Percentiles rank a stretch among this genome's conserved stretches.
These are phyloP conservation scores for Cicer chorassanicum DNA, from an alignment of 306 rosid species.

Conservation along the genomic window DNA sequence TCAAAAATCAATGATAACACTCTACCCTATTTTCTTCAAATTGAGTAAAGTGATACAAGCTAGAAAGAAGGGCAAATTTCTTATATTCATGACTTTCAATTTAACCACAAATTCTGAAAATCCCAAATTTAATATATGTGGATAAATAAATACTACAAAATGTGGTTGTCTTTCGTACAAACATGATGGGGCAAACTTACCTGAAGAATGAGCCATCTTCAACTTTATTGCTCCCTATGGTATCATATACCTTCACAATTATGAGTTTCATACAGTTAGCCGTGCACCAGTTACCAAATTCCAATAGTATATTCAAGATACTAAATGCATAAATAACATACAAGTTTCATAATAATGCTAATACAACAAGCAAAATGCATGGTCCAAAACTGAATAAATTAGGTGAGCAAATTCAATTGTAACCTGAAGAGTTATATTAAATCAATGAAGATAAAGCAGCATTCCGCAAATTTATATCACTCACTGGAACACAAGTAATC, in stretches of 20 bases:
- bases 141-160: constrained; percentile 35
- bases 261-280: constrained; percentile 48
- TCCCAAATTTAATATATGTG: constrained; percentile 29
- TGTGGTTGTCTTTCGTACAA: constrained; percentile 27
- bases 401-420: constrained; percentile 42
- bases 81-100: constrained; percentile 20
- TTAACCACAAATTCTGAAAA: constrained; percentile 27
- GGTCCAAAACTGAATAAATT: constrained; percentile 42
- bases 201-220: constrained; percentile 73
- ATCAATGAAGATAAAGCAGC: constrained; percentile 48
- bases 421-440: constrained; percentile 43
- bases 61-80: constrained; percentile 39
- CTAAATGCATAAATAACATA: constrained; percentile 33
- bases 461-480: constrained; percentile 55
- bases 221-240: constrained; percentile 82
- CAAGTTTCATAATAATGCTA: constrained; percentile 12
- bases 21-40: constrained; percentile 25
- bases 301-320: constrained; percentile 37
- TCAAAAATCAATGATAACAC: constrained; percentile 30
- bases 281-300: constrained; percentile 25
- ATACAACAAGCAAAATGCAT: constrained; percentile 25
- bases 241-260: constrained; percentile 85
- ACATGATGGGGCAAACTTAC: constrained; percentile 48
- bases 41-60: constrained; percentile 30
- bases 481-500: constrained; percentile 98